Conservation (phyloP, 2,329 filamentous ascomycete genomes). For the Aureobasidium sp. region DNA sequence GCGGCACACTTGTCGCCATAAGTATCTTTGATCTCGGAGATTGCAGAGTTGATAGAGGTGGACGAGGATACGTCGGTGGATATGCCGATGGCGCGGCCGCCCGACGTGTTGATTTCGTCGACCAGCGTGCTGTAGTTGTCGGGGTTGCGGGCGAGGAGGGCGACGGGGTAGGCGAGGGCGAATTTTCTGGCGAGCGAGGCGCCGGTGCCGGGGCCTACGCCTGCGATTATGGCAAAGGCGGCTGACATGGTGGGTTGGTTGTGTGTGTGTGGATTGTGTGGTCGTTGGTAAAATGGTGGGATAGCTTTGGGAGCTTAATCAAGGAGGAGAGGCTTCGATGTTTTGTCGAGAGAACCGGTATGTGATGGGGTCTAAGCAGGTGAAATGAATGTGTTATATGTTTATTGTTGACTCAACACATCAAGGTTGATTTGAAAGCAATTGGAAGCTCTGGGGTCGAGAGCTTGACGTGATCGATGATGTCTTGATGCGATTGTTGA, state of each 20-base stretch:
- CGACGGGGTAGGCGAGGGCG: conserved; percentile 58
- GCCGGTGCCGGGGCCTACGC: conserved; percentile 64
- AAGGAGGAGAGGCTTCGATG: too few relatives aligned
- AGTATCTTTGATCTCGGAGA: conserved; percentile 53
- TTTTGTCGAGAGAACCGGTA: neutral
- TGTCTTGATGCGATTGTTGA: too few relatives aligned
- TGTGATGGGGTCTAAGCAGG: too few relatives aligned
- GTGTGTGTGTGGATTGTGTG: neutral
- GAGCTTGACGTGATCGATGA: neutral
- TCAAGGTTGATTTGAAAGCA: conserved; percentile 10
- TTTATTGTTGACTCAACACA: neutral
- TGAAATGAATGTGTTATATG: too few relatives aligned
- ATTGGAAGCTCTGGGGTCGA: neutral
- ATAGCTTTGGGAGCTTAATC: neutral
- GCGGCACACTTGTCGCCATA: conserved; percentile 42
- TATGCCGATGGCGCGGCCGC: conserved; percentile 64
- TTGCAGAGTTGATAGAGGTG: conserved; percentile 48
- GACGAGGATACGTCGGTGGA: conserved; percentile 54
- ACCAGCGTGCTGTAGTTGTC: conserved; percentile 59
- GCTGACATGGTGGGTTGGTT: neutral
- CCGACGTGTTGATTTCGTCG: conserved; percentile 55
- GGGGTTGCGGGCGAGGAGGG: conserved; percentile 61
- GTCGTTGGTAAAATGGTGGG: too few relatives aligned
- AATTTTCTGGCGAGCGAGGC: conserved; percentile 53
- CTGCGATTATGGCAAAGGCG: conserved; percentile 60